These are phyloP conservation scores for Scheffersomyces insectosa DNA, from an alignment of 1,139 yeast genomes.

Conservation along the genomic window DNA sequence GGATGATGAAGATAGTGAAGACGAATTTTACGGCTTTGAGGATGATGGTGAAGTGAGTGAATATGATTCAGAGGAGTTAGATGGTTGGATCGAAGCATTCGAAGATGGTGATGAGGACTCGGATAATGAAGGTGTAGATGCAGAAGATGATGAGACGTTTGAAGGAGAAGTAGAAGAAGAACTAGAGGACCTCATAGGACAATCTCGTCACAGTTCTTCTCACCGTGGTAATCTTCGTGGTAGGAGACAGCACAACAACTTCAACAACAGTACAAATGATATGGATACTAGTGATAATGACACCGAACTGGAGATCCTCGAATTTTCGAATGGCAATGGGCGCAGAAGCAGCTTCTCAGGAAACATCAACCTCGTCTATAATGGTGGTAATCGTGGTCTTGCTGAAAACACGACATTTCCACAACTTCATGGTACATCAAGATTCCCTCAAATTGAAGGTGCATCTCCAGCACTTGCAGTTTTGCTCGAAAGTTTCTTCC, in stretches of 20 bases:
- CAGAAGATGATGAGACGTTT: slow-evolving; percentile 2
- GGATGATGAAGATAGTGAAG: slow-evolving; percentile 34
- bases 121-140: slow-evolving; percentile 5
- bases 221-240: too few species aligned
- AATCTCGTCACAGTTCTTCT: too few species aligned
- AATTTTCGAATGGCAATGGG: not conserved
- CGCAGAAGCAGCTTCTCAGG: too few species aligned
- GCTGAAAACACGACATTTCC: not conserved
- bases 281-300: not conserved
- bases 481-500: slow-evolving; percentile 13
- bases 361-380: not conserved
- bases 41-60: slow-evolving; percentile 28
- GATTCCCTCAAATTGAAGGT: slow-evolving; percentile 7
- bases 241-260: not conserved
- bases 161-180: slow-evolving; percentile 5
- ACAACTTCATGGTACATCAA: not conserved
- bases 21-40: slow-evolving; percentile 31
- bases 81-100: slow-evolving; percentile 48
- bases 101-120: slow-evolving; percentile 19
- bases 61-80: slow-evolving; percentile 43
- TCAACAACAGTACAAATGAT: not conserved
- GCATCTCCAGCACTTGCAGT: slow-evolving; percentile 9
- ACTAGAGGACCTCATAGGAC: too few species aligned
- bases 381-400: not conserved
- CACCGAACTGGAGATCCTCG: not conserved